Base-by-base conservation (phyloP, 2,329 filamentous ascomycete species). In the Fusarium kyushuense region DNA sequence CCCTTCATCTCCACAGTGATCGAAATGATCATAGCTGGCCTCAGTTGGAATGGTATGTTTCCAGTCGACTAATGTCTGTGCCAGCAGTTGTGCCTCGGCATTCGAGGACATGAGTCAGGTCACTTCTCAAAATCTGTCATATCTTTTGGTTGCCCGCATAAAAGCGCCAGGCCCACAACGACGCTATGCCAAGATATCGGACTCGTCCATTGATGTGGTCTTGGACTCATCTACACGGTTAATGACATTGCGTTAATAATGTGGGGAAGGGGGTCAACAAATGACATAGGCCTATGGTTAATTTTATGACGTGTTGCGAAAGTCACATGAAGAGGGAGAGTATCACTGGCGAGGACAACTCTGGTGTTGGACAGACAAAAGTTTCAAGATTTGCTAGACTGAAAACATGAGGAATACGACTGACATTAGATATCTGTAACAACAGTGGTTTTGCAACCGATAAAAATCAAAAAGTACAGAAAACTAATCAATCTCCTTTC, bases 401-500 rank as follows among this genome's bases (percentile, higher is more conserved):
- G n/a, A 7, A 38, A 21, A n/a, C n/a, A 1, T 8, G 11, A 19
- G 1, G 21, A 38, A 3, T 21, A 19, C 11, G n/a, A 38, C 12
- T 19, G 3, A 4, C 19, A 38, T 38, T 19, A 2, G 11, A 38
- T 19, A 4, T 38, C n/a, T 13, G 3, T 19, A 7, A 13, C 12
- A 13, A 13, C 7, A 19, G 11, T 19, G n/a, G n/a, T 21, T 8
- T 2, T 19, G 5, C n/a, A 13, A 38, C n/a, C 1, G 12, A 33
- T 8, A 33, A 13, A 8, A 33, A 17, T 16, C 14, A 7, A 33
- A 9, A 14, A 17, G 3, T 4, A 5, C 5, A 38, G 12, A 19
- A 3, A 13, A 48, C 14, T 52, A 60, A 19, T 60, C 36, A 17
- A 60, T 21, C 5, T 23, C 38, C 23, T 60, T 60, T 11, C 19